Conservation (phyloP, 768 basidiomycete species). For the Phylloporus arenicola region DNA sequence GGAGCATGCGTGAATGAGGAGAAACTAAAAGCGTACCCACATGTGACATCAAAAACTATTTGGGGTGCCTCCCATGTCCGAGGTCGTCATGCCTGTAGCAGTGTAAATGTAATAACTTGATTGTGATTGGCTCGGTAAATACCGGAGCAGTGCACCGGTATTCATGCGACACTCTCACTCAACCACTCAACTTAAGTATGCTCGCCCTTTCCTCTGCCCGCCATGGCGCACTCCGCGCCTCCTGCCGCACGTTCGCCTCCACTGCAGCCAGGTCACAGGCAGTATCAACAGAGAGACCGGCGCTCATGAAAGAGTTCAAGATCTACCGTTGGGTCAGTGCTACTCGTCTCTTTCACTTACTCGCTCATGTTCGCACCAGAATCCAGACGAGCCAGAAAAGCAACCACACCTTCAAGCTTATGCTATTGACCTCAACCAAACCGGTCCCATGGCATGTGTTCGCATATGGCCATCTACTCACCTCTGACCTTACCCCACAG, state of each 20-base stretch:
- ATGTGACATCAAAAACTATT: neutral
- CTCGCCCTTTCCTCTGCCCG: neutral
- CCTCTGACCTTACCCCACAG: constrained; percentile 28
- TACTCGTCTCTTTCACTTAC: neutral
- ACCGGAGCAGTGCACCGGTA: constrained; percentile 10
- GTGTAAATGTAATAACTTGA: neutral
- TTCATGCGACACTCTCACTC: constrained; percentile 15
- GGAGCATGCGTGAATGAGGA: neutral
- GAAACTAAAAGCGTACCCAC: neutral
- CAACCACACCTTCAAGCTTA: constrained; percentile 91
- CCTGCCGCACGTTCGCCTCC: constrained; percentile 30
- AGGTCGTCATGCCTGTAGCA: constrained; percentile 3
- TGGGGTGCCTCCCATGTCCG: constrained; percentile 5
- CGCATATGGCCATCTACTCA: neutral
- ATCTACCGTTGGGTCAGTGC: constrained; percentile 89
- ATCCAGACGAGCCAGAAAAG: constrained; percentile 89
- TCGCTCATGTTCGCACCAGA: constrained; percentile 38
- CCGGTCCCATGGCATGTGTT: constrained; percentile 80
- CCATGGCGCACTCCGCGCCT: constrained; percentile 7
- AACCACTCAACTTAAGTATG: constrained; percentile 12
- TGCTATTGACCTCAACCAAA: constrained; percentile 87
- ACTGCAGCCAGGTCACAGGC: constrained; percentile 27
- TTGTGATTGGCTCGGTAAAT: constrained; percentile 21
- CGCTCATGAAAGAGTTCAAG: constrained; percentile 89
- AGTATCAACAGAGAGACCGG: constrained; percentile 60